Base-by-base conservation (phyloP, 2,329 filamentous ascomycete species). In the Trichoderma koningiopsis region DNA sequence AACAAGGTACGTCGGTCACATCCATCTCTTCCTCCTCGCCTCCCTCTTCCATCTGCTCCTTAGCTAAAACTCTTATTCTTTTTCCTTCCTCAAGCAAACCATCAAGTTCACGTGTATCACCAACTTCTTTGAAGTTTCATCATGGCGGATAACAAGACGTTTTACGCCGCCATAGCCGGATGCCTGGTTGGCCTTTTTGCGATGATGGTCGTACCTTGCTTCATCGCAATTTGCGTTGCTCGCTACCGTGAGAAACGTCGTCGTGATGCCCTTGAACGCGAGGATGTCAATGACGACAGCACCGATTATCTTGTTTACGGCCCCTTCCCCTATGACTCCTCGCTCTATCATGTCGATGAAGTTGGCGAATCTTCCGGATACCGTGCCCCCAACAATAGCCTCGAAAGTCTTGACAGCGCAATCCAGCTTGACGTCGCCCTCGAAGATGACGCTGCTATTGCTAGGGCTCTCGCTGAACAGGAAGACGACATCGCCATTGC, bases 181-280 rank as follows among this genome's bases (percentile, higher is more conserved):
- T 29, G 58, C 29, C 27, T 68, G 27, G 5, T 62, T 2, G 33
- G 22, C 13, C 58, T 68, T 27, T 68, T 68, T 40, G 29, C 49
- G 4, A 35, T 68, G 19, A 27, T 68, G 19, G 24, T 68, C 37
- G 52, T 68, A 2, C 66, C 66, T 2, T 68, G 58, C 59, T 3
- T 57, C 33, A 57, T 68, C 35, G 66, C 58, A n/a, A 56, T 68
- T 47, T n/a, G 11, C 66, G 24, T 68, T 24, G 52, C 13, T 5
- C 66, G 59, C 52, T 63, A 24, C 19, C 66, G 59, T 5, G 66
- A 68, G 22, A 68, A 68, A 11, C 66, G 58, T 5, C 66, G 27
- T 3, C 66, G 58, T 4, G 66, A 62, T 6, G 59, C 64, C 5
- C 40, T 59, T 27, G 37, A 37, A 22, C 33, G 22, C 8, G 57